Percentiles rank a stretch among this genome's conserved stretches.
Conservation (phyloP, 2,329 filamentous ascomycete species). For the Teratosphaeria nubilosa region DNA sequence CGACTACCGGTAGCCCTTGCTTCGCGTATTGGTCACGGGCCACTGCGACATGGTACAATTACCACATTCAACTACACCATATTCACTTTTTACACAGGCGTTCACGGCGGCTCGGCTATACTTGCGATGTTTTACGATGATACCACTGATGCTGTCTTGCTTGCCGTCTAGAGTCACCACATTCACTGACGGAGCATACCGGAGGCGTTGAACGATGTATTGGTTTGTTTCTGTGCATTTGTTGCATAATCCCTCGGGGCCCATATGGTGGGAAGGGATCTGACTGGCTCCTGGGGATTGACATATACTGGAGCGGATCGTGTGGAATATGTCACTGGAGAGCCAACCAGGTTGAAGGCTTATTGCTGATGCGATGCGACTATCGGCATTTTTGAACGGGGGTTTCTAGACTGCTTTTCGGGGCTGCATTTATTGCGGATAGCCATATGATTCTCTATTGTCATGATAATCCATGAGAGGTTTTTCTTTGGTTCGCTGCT, state of each 20-base stretch:
- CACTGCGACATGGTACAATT: background rate
- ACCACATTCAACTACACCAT: constrained; percentile 3
- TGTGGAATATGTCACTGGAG: background rate
- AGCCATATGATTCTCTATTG: background rate
- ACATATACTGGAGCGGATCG: background rate
- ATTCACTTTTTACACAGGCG: constrained; percentile 3
- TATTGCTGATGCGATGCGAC: background rate
- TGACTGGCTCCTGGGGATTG: background rate
- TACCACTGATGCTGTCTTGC: constrained; percentile 5
- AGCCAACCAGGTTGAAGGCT: background rate
- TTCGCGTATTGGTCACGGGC: background rate
- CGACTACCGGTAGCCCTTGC: constrained; percentile 5
- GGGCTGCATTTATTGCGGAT: background rate
- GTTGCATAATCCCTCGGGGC: background rate
- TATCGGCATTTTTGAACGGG: background rate
- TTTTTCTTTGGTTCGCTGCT: background rate
- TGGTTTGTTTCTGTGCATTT: background rate
- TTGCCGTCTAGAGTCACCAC: constrained; percentile 1
- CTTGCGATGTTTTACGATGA: constrained; percentile 6
- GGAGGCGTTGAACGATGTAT: background rate
- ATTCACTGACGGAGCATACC: constrained; percentile 1
- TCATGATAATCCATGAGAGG: background rate
- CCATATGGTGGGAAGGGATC: background rate
- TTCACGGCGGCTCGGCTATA: constrained; percentile 5
- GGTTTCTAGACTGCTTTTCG: background rate